Percentiles rank a stretch among this genome's conserved stretches.
Evolutionary conservation across 768 basidiomycete species (phyloP).

Genomic region (Mycena haematopus): DNA sequence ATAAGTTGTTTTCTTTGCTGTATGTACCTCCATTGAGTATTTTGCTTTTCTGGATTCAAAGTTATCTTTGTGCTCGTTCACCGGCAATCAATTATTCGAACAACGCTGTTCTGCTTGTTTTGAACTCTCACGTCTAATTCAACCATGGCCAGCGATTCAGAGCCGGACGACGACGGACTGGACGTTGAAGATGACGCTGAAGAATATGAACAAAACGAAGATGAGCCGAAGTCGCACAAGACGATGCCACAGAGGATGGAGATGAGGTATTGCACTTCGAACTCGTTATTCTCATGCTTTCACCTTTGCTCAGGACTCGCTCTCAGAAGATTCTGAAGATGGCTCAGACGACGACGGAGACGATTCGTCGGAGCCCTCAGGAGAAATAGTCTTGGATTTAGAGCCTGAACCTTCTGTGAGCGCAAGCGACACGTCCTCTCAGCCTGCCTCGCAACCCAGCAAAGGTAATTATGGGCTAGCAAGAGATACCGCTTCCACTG

Average conservation of each 20-base stretch:
- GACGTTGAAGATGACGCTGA: constrained; percentile 64
- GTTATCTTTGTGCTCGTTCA: too few species aligned
- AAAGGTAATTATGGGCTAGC: constrained; percentile 37
- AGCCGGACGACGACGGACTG: constrained; percentile 65
- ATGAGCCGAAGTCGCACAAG: constrained; percentile 47
- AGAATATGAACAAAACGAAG: constrained; percentile 60
- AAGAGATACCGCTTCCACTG: constrained; percentile 25
- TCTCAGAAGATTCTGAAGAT: constrained; percentile 65
- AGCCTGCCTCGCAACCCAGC: constrained; percentile 39
- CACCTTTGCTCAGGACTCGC: constrained; percentile 53
- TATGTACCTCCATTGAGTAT: constrained; percentile 3
- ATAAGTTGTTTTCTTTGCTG: constrained; percentile 7
- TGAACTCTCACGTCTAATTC: not conserved
- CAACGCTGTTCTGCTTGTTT: not conserved
- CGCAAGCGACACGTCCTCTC: constrained; percentile 33
- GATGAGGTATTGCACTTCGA: constrained; percentile 59
- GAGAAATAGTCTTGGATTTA: constrained; percentile 36
- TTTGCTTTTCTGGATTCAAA: not conserved
- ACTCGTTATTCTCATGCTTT: constrained; percentile 4
- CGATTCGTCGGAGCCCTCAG: constrained; percentile 51
- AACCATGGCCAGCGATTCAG: constrained; percentile 65
- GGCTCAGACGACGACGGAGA: constrained; percentile 54
- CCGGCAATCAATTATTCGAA: not conserved
- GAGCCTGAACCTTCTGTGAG: constrained; percentile 34
- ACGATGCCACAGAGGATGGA: constrained; percentile 69